These are phyloP conservation scores for Fraxinus ornus DNA, from an alignment of 305 asterid species.

Conservation along the genomic window DNA sequence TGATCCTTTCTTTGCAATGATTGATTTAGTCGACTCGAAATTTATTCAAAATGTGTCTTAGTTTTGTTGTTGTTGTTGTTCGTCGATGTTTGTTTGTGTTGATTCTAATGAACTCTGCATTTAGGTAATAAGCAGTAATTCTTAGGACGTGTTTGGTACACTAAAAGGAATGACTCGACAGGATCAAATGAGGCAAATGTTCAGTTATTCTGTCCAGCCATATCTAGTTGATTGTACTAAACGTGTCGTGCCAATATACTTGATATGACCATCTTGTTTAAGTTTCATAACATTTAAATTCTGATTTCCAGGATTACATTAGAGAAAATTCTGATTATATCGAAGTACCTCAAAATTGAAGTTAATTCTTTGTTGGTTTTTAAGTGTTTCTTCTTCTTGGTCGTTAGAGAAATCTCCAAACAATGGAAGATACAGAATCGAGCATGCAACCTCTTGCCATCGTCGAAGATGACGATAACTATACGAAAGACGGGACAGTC, in stretches of 20 bases:
- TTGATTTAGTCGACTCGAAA: not conserved
- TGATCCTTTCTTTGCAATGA: not conserved
- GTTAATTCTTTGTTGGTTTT: not conserved
- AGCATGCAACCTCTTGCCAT: constrained; percentile 14
- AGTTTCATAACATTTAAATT: not conserved
- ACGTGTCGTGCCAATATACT: not conserved
- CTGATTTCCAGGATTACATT: not conserved
- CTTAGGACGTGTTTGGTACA: not conserved
- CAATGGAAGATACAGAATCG: not conserved
- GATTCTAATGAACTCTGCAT: not conserved
- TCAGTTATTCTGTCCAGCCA: not conserved
- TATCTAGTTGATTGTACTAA: not conserved
- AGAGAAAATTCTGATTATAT: not conserved
- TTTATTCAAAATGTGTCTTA: not conserved
- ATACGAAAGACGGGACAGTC: constrained; percentile 57
- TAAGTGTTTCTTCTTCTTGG: not conserved
- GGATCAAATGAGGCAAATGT: not conserved
- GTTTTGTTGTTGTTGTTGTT: not conserved
- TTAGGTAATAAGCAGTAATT: not conserved
- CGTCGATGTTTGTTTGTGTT: not conserved
- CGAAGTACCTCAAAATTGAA: not conserved
- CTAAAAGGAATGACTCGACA: not conserved
- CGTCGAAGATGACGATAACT: constrained; percentile 33
- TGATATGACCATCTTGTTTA: not conserved
- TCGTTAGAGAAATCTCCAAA: not conserved